A percentile compares a stretch with the other conserved stretches of the same genome.
Conservation (phyloP, 2,329 filamentous ascomycete species). For the Geosmithia putterillii region DNA sequence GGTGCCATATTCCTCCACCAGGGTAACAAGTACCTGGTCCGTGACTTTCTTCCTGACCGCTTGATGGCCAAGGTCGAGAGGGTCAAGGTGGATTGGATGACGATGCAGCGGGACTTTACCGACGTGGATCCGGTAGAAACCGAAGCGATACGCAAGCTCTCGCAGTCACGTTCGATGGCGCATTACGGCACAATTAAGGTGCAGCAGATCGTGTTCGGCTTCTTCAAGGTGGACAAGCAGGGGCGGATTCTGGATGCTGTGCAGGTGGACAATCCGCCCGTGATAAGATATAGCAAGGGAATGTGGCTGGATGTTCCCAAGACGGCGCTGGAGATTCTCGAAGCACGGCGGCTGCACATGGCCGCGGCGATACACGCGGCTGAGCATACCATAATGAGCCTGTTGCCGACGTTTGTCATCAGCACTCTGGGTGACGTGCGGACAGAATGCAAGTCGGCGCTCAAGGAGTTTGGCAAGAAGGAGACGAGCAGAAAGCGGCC, state of each 20-base stretch:
- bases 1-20: slow-evolving; percentile 96
- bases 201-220: slow-evolving; percentile 82
- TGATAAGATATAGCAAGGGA: slow-evolving; percentile 73
- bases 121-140: slow-evolving; percentile 91
- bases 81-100: slow-evolving; percentile 92
- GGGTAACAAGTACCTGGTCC: slow-evolving; percentile 83
- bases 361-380: slow-evolving; percentile 89
- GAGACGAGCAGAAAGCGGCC: slow-evolving; percentile 68
- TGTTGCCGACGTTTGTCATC: slow-evolving; percentile 86
- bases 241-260: slow-evolving; percentile 83
- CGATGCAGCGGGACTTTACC: slow-evolving; percentile 82
- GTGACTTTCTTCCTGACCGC: slow-evolving; percentile 71
- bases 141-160: slow-evolving; percentile 68
- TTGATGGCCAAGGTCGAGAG: slow-evolving; percentile 78
- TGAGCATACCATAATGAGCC: slow-evolving; percentile 76
- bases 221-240: slow-evolving; percentile 89
- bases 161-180: slow-evolving; percentile 50
- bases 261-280: slow-evolving; percentile 84
- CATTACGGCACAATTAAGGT: slow-evolving; percentile 84
- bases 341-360: slow-evolving; percentile 59
- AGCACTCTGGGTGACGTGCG: slow-evolving; percentile 82
- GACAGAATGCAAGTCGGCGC: slow-evolving; percentile 82
- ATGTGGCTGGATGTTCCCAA: slow-evolving; percentile 94
- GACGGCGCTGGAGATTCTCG: slow-evolving; percentile 65
- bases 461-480: slow-evolving; percentile 72